Evolutionary conservation across 768 basidiomycete species (phyloP), one percentile per base, ranked within the genome.

Genomic region (Sporobolomyces pararoseus): DNA sequence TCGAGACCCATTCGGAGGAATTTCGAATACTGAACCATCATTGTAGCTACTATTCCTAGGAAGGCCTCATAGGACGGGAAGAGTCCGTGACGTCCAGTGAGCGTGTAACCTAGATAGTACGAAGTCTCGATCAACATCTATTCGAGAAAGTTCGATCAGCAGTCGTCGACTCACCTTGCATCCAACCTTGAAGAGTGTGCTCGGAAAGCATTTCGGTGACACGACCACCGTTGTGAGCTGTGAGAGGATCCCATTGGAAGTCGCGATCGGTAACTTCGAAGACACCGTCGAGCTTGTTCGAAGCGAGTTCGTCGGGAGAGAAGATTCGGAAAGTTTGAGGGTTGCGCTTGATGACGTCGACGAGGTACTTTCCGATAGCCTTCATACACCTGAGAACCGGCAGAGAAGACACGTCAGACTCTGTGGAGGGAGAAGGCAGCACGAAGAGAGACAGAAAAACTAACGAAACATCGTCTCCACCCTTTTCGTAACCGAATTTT

Each of bases 61-160:
- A 95, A 96, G 0, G 90, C 88, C 78, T 95, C 92, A 78, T 95
- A 93, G 34, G 86, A 88, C 2, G 92, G 91, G 85, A 95, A 91
- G 39, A 94, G 82, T 17, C 86, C 91, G 0, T 79, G 78, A 31
- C 81, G 78, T 13, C 92, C 92, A 0, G 92, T 94, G 53, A 96
- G 84, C 9, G 90, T 91, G 79, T 94, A 94, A 3, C 46, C n/a
- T n/a, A n/a, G n/a, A n/a, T n/a, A n/a, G n/a, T n/a, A n/a, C n/a
- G n/a, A n/a, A n/a, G n/a, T n/a, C n/a, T n/a, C n/a, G n/a, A n/a
- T n/a, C n/a, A n/a, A n/a, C n/a, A n/a, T n/a, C n/a, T n/a, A n/a
- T n/a, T n/a, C n/a, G n/a, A n/a, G n/a, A n/a, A n/a, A n/a, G n/a
- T n/a, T n/a, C n/a, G n/a, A n/a, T n/a, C n/a, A n/a, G n/a, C n/a